Percentiles rank a stretch among this genome's conserved stretches.
phyloP scores from a whole-genome alignment of 495 filamentous ascomycete genomes.

The Cudoniella acicularis region DNA sequence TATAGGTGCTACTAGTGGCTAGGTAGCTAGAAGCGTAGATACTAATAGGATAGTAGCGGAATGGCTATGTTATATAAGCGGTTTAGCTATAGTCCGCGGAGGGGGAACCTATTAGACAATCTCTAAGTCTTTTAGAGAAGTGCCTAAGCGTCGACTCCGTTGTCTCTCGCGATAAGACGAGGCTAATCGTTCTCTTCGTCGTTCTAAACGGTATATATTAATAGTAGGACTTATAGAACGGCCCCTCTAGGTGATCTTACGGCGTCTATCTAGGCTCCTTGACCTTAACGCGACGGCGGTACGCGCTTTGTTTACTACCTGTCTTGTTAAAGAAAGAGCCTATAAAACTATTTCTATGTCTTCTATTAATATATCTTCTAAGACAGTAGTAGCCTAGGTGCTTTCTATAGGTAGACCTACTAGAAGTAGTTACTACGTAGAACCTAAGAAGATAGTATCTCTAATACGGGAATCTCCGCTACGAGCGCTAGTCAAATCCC shows the following conservation, averaged over 20 bases:
- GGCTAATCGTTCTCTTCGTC: neutral
- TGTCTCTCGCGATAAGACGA: neutral
- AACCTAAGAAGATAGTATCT: no score
- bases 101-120: neutral
- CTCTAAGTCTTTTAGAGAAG: neutral
- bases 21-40: neutral
- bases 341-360: no score
- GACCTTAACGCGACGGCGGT: no score
- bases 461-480: no score
- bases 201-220: neutral
- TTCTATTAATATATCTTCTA: no score
- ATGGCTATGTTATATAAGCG: neutral
- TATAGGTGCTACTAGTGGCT: constrained; percentile 2
- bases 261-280: neutral
- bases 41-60: neutral
- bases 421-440: no score
- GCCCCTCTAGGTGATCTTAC: neutral
- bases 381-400: no score
- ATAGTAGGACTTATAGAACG: neutral
- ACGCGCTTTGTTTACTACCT: no score
- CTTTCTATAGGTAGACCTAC: no score
- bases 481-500: no score
- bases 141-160: neutral
- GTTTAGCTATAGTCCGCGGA: no score
- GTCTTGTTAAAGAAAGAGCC: no score